Evolutionary conservation across 495 filamentous ascomycete genomes (phyloP).

Genomic region (Aspergillus cavernicola): DNA sequence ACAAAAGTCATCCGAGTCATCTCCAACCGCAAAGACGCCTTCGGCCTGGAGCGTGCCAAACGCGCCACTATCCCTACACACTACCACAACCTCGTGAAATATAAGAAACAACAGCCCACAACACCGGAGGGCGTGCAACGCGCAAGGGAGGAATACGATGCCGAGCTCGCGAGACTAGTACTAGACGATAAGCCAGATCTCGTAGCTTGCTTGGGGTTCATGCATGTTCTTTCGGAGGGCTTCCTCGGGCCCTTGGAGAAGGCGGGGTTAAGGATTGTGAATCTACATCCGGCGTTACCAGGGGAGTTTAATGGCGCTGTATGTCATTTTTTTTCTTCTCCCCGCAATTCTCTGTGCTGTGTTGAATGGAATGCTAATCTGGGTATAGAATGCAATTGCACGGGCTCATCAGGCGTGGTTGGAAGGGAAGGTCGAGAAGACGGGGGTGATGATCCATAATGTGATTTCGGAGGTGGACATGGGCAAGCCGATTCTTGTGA

Average conservation of each 20-base stretch:
- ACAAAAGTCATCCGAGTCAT: conserved; percentile 71
- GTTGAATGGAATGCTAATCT: background rate
- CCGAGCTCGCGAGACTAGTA: conserved; percentile 70
- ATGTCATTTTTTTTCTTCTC: conserved; percentile 20
- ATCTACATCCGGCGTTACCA: conserved; percentile 79
- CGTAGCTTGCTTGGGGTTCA: conserved; percentile 56
- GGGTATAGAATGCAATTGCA: conserved; percentile 60
- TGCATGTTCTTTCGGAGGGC: conserved; percentile 56
- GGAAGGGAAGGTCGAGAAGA: conserved; percentile 67
- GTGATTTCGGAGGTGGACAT: conserved; percentile 83
- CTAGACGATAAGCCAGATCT: conserved; percentile 65
- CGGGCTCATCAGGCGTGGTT: conserved; percentile 73
- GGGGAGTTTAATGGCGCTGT: conserved; percentile 72
- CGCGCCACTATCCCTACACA: conserved; percentile 68
- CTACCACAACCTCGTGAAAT: conserved; percentile 82
- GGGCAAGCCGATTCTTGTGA: conserved; percentile 68
- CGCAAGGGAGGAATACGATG: conserved; percentile 70
- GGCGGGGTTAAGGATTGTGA: conserved; percentile 67
- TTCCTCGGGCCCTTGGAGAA: conserved; percentile 65
- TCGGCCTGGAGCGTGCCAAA: conserved; percentile 69
- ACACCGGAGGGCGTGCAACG: conserved; percentile 43
- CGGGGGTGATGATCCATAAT: conserved; percentile 92
- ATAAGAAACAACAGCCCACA: conserved; percentile 50
- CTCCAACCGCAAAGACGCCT: conserved; percentile 77
- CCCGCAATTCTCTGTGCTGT: background rate